Base-by-base conservation (phyloP, 179 eudicot species). In the Beta lomatogona region DNA sequence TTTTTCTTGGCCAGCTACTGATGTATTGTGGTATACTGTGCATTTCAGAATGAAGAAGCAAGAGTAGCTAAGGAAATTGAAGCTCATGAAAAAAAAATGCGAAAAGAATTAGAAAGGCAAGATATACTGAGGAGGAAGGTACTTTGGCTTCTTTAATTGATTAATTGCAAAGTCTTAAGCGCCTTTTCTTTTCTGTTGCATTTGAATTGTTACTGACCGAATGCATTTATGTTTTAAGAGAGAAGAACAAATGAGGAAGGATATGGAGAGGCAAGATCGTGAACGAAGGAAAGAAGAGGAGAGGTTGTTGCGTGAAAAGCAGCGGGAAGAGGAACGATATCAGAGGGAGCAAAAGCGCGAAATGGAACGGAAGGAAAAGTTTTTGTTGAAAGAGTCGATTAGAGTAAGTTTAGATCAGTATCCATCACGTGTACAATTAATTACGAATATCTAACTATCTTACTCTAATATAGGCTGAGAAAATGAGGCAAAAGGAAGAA, bases 311-410 rank as follows among this genome's bases (percentile, higher is more conserved):
- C 97, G 99, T 81, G 97, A 95, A 87, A 91, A 87, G 83, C 93
- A 91, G 82, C 95, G 97, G 16, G 98, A 93, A 82, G 97, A 91
- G 85, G 99, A 93, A 79, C 87, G 95, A 85, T 91, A 79, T 70
- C 97, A 89, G 73, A 88, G 93, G 77, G 99, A 95, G 88, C 94
- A 93, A 88, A 95, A 83, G 83, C 97, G 97, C 80, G 99, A 95
- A 89, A 80, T 93, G 91, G 99, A 95, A 83, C 83, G 97, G 78
- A 85, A 92, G 71, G 98, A 92, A 82, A 95, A 91, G 84, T 88
- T 87, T 78, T 83, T 93, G 82, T 85, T 88, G 77, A 93, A 89
- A 80, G 99, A 95, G 84, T 84, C 89, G 68, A 77, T 91, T 10
- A 92, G 92, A 82, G 99, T 95, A 86, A 82, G 91, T 88, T 77